These are phyloP conservation scores for Lasiosphaeria hispida DNA, from an alignment of 495 filamentous ascomycete species.

Conservation along the genomic window DNA sequence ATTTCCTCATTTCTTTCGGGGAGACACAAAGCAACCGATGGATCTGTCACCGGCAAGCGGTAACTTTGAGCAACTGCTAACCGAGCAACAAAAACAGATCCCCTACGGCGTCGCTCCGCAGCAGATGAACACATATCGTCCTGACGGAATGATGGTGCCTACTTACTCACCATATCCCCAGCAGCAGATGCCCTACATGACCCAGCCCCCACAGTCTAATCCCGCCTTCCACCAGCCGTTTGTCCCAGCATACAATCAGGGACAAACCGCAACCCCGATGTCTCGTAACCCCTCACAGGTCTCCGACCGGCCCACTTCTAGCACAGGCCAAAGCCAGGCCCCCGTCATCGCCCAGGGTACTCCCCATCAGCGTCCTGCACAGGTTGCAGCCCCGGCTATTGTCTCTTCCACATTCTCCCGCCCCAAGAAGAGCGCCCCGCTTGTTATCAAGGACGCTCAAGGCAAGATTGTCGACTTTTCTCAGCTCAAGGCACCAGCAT, in stretches of 20 bases:
- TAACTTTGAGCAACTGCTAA: conserved; percentile 75
- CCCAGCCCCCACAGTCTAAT: conserved; percentile 41
- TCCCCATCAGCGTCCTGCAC: conserved; percentile 50
- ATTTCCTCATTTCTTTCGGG: conserved; percentile 5
- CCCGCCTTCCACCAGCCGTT: conserved; percentile 47
- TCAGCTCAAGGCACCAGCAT: conserved; percentile 39
- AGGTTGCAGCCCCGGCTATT: conserved; percentile 58
- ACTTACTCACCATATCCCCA: conserved; percentile 34
- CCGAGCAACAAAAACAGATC: conserved; percentile 55
- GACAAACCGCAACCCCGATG: conserved; percentile 60
- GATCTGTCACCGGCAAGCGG: conserved; percentile 69
- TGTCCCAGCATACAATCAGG: conserved; percentile 48
- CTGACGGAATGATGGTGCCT: conserved; percentile 46
- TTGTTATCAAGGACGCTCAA: conserved; percentile 75
- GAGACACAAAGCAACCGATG: conserved; percentile 24
- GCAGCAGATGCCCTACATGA: conserved; percentile 42
- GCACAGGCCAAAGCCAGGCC: conserved; percentile 60
- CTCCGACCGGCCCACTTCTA: conserved; percentile 75
- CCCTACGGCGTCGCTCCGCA: conserved; percentile 18
- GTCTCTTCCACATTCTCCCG: conserved; percentile 57
- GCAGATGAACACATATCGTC: conserved; percentile 28
- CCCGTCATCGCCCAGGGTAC: conserved; percentile 47
- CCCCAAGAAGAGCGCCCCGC: conserved; percentile 62
- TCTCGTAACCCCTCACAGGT: conserved; percentile 82
- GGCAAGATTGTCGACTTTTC: conserved; percentile 57